Evolutionary conservation across 495 filamentous ascomycete genomes (phyloP).

Genomic region (Podospora pseudocomata): DNA sequence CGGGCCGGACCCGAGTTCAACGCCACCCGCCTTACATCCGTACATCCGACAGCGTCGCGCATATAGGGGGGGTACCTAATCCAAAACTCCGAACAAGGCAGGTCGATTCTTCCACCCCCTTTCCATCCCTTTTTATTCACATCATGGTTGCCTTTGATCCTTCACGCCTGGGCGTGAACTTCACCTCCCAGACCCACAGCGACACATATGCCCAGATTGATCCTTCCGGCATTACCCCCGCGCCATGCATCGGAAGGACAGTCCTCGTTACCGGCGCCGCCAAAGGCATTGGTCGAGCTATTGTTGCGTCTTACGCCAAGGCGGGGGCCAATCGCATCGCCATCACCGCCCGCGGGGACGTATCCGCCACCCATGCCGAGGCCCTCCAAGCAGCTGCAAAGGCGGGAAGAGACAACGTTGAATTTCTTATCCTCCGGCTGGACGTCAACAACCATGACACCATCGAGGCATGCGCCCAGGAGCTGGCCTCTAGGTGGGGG

Average conservation of each 20-base stretch:
- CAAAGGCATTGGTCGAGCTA: conserved; percentile 3
- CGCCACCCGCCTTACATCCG: no score
- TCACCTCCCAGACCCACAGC: not conserved
- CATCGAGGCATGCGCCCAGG: not conserved
- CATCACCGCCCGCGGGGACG: not conserved
- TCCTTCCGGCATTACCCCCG: not conserved
- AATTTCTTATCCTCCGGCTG: not conserved
- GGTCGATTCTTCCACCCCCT: no score
- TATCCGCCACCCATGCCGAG: not conserved
- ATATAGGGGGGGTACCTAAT: no score
- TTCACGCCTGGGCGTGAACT: not conserved
- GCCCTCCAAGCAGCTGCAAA: not conserved
- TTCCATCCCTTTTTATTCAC: no score
- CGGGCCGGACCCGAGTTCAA: no score
- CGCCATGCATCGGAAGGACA: not conserved
- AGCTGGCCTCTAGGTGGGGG: not conserved
- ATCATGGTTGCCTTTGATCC: no score
- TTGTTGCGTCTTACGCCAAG: not conserved
- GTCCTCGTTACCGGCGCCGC: conserved; percentile 7
- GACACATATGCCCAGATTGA: not conserved
- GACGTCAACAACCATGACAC: not conserved
- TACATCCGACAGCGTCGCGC: no score
- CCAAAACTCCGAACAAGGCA: no score
- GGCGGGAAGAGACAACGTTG: not conserved
- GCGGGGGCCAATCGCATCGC: conserved; percentile 1